Conservation (phyloP, 2,329 filamentous ascomycete species). For the Didymella pinodella region DNA sequence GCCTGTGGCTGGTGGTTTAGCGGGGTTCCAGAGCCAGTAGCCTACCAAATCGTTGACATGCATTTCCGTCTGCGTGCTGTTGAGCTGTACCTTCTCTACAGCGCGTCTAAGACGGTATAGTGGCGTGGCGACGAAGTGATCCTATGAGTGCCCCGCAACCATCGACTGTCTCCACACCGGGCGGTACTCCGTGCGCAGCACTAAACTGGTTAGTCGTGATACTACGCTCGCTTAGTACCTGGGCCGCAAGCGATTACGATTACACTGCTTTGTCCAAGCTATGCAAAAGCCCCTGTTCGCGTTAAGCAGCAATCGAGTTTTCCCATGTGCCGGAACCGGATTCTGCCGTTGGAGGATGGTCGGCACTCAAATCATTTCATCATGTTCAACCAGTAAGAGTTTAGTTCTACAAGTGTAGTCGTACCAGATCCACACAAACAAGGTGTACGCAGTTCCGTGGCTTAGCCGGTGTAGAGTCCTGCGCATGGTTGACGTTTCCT, state of each 20-base stretch:
- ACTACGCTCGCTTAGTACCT: conserved; percentile 32
- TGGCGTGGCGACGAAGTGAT: conserved; percentile 28
- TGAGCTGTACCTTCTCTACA: conserved; percentile 12
- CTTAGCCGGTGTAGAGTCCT: conserved; percentile 31
- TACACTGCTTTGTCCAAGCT: conserved; percentile 29
- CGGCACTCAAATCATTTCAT: conserved; percentile 43
- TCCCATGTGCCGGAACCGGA: conserved; percentile 34
- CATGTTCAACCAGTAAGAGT: conserved; percentile 41
- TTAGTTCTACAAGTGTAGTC: conserved; percentile 30
- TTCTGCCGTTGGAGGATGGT: conserved; percentile 23
- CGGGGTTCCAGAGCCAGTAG: conserved; percentile 1
- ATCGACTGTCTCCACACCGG: conserved; percentile 24
- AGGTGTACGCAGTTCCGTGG: conserved; percentile 29
- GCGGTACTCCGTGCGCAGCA: conserved; percentile 26
- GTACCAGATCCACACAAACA: conserved; percentile 34
- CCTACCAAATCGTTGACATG: not conserved
- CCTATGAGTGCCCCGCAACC: conserved; percentile 30
- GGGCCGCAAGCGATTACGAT: conserved; percentile 28
- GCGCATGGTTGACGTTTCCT: conserved; percentile 41
- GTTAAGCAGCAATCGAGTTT: conserved; percentile 24
- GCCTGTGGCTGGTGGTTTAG: conserved; percentile 12
- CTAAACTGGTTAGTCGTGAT: conserved; percentile 27
- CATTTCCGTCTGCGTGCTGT: conserved; percentile 4
- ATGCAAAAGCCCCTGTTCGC: conserved; percentile 38
- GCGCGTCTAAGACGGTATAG: conserved; percentile 7